A percentile compares a stretch with the other conserved stretches of the same genome.
Evolutionary conservation across 139 green algal species (phyloP).

Genomic region (Coelastrella sp.): DNA sequence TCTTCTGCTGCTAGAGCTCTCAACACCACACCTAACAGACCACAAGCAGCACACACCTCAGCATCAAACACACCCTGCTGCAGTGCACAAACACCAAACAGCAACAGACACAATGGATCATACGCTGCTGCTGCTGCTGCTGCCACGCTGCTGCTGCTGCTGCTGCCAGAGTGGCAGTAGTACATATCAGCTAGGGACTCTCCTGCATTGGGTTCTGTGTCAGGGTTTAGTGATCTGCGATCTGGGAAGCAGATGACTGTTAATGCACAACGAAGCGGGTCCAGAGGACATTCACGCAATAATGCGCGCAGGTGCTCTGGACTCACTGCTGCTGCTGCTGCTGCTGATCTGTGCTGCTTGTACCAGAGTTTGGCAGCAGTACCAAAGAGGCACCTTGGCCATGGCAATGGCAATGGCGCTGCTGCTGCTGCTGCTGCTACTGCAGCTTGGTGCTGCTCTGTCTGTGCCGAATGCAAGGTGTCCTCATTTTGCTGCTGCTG

Average conservation of each 20-base stretch:
- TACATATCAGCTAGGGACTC: constrained; percentile 11
- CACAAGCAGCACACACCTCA: constrained; percentile 49
- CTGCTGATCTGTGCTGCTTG: constrained; percentile 4
- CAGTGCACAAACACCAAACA: constrained; percentile 56
- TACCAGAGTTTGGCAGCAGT: constrained; percentile 42
- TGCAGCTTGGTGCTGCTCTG: background rate
- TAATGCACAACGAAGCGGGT: constrained; percentile 58
- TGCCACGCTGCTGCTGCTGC: constrained; percentile 13
- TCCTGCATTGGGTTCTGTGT: constrained; percentile 1
- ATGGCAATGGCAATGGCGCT: constrained; percentile 22
- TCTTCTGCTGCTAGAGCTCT: constrained; percentile 61
- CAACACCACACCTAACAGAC: constrained; percentile 68
- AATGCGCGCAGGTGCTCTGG: constrained; percentile 13
- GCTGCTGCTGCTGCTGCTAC: constrained; percentile 6
- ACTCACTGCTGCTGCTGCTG: constrained; percentile 31
- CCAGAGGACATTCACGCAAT: constrained; percentile 44
- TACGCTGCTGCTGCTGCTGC: constrained; percentile 53
- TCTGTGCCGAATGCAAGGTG: background rate
- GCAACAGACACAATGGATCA: constrained; percentile 72
- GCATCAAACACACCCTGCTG: constrained; percentile 31
- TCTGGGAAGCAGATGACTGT: constrained; percentile 63
- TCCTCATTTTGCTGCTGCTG: constrained; percentile 28
- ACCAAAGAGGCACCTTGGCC: constrained; percentile 52
- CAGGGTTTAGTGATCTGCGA: constrained; percentile 43
- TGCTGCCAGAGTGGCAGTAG: background rate